These are phyloP conservation scores for Phytophthora citrophthora DNA, from an alignment of 352 stramenopile species.

Conservation along the genomic window DNA sequence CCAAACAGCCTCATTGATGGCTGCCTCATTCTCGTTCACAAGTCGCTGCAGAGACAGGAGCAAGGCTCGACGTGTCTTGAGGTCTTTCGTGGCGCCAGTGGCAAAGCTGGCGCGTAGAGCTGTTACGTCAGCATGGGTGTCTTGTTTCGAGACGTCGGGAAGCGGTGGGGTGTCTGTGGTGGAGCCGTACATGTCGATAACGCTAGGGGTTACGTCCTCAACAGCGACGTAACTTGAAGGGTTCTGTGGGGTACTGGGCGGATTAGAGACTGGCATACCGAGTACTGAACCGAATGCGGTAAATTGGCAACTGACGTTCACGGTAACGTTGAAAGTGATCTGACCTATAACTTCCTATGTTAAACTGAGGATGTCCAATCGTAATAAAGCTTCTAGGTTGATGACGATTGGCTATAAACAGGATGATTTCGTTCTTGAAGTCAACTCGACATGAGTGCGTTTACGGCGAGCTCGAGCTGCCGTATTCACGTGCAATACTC, in stretches of 20 bases:
- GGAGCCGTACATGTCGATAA: conserved; percentile 13
- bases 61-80: conserved; percentile 47
- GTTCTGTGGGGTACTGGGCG: conserved; percentile 5
- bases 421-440: neutral
- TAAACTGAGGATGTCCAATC: neutral
- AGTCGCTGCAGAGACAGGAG: conserved; percentile 58
- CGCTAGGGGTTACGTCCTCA: conserved; percentile 1
- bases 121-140: conserved; percentile 55
- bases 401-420: neutral
- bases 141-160: conserved; percentile 59
- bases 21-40: conserved; percentile 53
- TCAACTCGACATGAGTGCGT: neutral
- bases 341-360: neutral
- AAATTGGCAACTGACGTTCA: conserved; percentile 13
- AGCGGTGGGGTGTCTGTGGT: conserved; percentile 19
- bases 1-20: conserved; percentile 59
- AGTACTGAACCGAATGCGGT: neutral
- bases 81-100: conserved; percentile 49
- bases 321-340: neutral
- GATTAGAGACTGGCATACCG: conserved; percentile 16
- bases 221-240: conserved; percentile 6
- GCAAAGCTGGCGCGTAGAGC: conserved; percentile 59
- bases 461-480: neutral
- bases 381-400: neutral
- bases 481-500: neutral